Evolutionary conservation across 2,329 filamentous ascomycete genomes (phyloP).

Genomic region (Verticillium tricorpus): DNA sequence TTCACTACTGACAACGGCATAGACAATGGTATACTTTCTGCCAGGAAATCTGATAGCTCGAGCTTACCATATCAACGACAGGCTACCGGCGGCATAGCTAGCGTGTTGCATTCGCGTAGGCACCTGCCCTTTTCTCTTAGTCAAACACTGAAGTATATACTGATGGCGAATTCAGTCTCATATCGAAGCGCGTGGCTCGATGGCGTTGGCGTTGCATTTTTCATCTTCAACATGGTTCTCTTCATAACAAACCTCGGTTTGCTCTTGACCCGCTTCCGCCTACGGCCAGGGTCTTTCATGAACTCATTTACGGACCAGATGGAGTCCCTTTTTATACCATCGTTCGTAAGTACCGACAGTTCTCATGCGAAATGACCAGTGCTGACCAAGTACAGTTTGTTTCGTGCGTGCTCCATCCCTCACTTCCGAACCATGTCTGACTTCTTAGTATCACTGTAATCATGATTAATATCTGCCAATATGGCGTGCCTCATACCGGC

Average conservation of each 20-base stretch:
- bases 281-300: slow-evolving; percentile 65
- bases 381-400: slow-evolving; percentile 29
- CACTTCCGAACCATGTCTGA: slow-evolving; percentile 29
- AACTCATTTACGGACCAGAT: slow-evolving; percentile 71
- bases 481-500: slow-evolving; percentile 59
- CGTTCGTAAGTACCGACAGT: slow-evolving; percentile 44
- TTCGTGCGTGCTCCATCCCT: slow-evolving; percentile 27
- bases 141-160: neutral
- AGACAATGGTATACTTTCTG: slow-evolving; percentile 25
- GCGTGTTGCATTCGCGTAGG: slow-evolving; percentile 38
- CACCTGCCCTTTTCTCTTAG: slow-evolving; percentile 11
- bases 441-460: slow-evolving; percentile 64
- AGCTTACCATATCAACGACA: slow-evolving; percentile 16
- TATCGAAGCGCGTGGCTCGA: slow-evolving; percentile 52
- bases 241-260: slow-evolving; percentile 60
- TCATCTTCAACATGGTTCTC: slow-evolving; percentile 58
- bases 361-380: neutral
- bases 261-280: slow-evolving; percentile 63
- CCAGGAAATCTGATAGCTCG: neutral
- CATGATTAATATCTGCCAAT: slow-evolving; percentile 74
- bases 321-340: slow-evolving; percentile 73
- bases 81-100: slow-evolving; percentile 54
- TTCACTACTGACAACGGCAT: slow-evolving; percentile 10
- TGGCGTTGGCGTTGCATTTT: slow-evolving; percentile 56
- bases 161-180: slow-evolving; percentile 31